Base-by-base conservation (phyloP, 2,329 filamentous ascomycete genomes). In the Claviceps humidiphila region DNA sequence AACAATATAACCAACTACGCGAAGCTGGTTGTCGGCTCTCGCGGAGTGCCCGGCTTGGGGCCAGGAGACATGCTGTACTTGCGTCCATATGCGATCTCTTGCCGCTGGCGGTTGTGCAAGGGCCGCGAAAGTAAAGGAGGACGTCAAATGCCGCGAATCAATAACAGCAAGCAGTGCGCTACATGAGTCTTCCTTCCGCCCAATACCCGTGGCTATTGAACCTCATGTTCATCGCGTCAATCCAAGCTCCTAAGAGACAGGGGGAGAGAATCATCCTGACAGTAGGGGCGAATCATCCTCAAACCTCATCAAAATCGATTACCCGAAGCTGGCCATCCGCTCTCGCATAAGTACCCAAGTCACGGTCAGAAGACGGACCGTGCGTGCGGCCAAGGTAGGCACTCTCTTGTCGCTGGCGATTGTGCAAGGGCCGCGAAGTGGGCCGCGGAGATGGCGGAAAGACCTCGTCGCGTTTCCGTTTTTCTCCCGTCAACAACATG, bases 51-150 rank as follows among this genome's bases (percentile, higher is more conserved):
- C 39, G 64, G 59, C 9, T 62, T 60, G 13, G 60, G 58, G 14
- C 68, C 66, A 5, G 62, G 58, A 20, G 55, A 59, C 13, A 60
- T 42, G 7, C 63, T 58, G 5, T 60, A 60, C 34, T 57, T 54
- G 22, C 55, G 55, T 20, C 58, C 54, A 39, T 69, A 65, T 2
- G 60, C 51, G 13, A 71, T 69, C 17, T 61, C 54, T 49, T 67
- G 68, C 30, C 69, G 62, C 55, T 68, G 63, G 3, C 68, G 65
- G 41, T 72, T 69, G 58, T 65, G 63, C 5, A 70, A 60, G 1
- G 66, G 60, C 20, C 61, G 58, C 3, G 30, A 55, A 55, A 51
- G 56, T 64, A 34, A 34, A 9, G 3, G 3, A 34, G 30, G 9
- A 11, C 30, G 30, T 34, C 30, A 34, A 34, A 3, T 34, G 30